Base-by-base conservation (phyloP, 2,329 filamentous ascomycete genomes). In the Davidsoniella neocaledoniae region DNA sequence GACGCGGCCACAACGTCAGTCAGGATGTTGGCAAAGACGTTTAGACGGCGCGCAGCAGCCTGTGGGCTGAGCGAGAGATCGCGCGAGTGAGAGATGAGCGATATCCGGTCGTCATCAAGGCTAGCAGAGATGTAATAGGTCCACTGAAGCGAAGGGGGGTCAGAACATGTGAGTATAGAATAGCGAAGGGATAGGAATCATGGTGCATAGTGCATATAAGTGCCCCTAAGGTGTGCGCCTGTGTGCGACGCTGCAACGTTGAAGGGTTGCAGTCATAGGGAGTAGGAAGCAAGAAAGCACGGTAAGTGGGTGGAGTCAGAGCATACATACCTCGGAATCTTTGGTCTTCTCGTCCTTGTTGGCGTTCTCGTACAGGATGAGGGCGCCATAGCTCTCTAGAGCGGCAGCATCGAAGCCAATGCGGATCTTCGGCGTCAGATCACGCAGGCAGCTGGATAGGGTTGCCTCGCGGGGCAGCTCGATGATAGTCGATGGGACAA, bases 91-190 rank as follows among this genome's bases (percentile, higher is more conserved):
- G 56, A 54, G 23, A 52, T 54, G 43, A 56, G 45, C 16, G 46
- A 46, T 37, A 58, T 40, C 43, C 51, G 44, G 4, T 52, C 29
- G 2, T 51, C 54, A 33, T 53, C 49, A 33, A 52, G 29, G 5
- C 50, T 54, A 29, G 51, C 51, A 40, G 54, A 51, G 39, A 57
- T 51, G 33, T 57, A 55, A 40, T 57, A 57, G 21, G 56, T 57
- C 56, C 56, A 58, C 56, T 58, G 42, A 6, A 26, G 5, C 21
- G 29, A 39, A 3, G 23, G 10, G 7, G 8, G 8, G 29, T 33
- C 8, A 33, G 29, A 10, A 33, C 12, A 4, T 33, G 9, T n/a
- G 21, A n/a, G 39, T 37, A 17, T 26, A 29, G 43, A 33, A 33
- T 4, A 33, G 8, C 8, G 29, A 33, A 33, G 9, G 12, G 29